phyloP scores from a whole-genome alignment of 345 rosid species.

The Salix exigua region DNA sequence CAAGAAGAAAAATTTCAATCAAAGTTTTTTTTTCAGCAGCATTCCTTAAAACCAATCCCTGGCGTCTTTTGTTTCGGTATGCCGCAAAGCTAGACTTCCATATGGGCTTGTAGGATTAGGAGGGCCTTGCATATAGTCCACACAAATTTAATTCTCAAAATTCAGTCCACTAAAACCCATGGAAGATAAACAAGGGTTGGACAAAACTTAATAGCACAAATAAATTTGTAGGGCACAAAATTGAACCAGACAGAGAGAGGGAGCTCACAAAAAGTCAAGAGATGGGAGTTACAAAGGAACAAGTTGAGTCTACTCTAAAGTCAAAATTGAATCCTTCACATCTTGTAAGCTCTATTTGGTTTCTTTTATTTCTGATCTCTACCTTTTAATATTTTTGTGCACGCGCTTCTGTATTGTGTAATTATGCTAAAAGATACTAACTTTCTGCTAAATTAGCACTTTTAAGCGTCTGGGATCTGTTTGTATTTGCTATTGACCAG shows the following conservation, averaged over 20 bases:
- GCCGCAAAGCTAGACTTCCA: too few species aligned
- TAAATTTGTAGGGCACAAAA: neutral
- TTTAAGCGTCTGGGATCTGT: neutral
- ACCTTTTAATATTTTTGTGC: too few species aligned
- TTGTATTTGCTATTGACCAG: neutral
- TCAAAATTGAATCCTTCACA: too few species aligned
- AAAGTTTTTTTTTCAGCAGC: neutral
- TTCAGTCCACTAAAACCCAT: too few species aligned
- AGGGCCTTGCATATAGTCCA: slow-evolving; percentile 9
- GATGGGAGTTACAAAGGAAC: too few species aligned
- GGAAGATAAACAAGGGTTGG: neutral
- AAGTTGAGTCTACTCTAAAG: too few species aligned
- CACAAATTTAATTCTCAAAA: slow-evolving; percentile 11
- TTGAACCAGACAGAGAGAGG: too few species aligned
- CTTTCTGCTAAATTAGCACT: neutral
- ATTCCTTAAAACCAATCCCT: neutral
- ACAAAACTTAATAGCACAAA: neutral
- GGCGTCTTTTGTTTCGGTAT: too few species aligned
- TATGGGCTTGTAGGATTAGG: slow-evolving; percentile 7
- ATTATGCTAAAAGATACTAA: neutral
- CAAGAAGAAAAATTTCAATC: neutral
- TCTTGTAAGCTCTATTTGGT: too few species aligned
- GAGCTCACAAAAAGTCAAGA: neutral
- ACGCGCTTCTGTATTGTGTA: too few species aligned
- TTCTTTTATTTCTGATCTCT: too few species aligned